Percentiles rank a stretch among this genome's conserved stretches.
Conservation (phyloP, 768 basidiomycete species). For the Auriscalpium orientale region DNA sequence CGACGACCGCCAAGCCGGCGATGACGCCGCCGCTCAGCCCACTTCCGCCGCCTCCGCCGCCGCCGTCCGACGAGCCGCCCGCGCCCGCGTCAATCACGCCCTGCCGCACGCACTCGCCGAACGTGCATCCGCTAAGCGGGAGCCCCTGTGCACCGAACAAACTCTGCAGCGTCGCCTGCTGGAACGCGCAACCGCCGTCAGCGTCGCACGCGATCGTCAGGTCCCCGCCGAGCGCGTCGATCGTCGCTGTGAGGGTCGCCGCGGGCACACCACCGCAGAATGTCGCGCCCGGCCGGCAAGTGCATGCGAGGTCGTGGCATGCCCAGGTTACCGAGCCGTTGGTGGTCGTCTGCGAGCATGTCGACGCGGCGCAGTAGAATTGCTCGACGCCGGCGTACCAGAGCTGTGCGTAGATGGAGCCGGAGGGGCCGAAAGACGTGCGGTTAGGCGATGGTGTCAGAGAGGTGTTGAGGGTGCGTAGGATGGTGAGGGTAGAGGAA, state of each 20-base stretch:
- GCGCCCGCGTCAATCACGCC: conserved; percentile 57
- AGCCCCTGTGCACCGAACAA: conserved; percentile 75
- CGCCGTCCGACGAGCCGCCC: conserved; percentile 22
- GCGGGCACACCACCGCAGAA: conserved; percentile 61
- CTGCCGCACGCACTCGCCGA: conserved; percentile 87
- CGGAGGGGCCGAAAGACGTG: conserved; percentile 48
- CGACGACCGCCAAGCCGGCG: conserved; percentile 83
- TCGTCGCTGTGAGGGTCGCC: conserved; percentile 48
- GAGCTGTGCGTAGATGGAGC: conserved; percentile 58
- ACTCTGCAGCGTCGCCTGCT: conserved; percentile 54
- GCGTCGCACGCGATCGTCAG: conserved; percentile 63
- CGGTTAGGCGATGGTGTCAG: conserved; percentile 62
- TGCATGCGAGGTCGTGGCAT: conserved; percentile 70
- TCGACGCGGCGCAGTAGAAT: conserved; percentile 73
- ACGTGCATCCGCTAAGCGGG: conserved; percentile 62
- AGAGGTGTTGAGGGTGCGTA: conserved; percentile 62
- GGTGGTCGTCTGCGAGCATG: conserved; percentile 55
- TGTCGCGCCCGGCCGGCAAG: conserved; percentile 56
- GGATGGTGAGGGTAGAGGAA: conserved; percentile 67
- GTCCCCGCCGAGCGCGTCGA: conserved; percentile 58
- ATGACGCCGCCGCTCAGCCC: conserved; percentile 77
- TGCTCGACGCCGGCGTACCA: conserved; percentile 81
- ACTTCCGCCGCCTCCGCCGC: conserved; percentile 23
- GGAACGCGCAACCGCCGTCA: conserved; percentile 59
- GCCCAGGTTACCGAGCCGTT: conserved; percentile 49